A percentile compares a stretch with the other conserved stretches of the same genome.
Evolutionary conservation across 306 rosid genomes (phyloP).

Genomic region (Ceratonia siliqua): DNA sequence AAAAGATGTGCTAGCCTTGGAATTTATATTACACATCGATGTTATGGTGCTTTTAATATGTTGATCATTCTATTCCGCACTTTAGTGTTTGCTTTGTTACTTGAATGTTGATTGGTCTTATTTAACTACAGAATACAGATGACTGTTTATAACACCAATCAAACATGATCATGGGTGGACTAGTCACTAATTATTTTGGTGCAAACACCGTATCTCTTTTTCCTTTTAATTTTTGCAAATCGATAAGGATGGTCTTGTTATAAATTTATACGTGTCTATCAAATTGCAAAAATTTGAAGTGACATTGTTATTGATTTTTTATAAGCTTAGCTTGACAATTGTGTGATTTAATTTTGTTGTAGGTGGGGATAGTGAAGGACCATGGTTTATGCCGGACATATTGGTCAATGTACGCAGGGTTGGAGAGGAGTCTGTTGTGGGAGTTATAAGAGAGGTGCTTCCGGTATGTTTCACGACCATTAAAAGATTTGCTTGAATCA

Average conservation of each 20-base stretch:
- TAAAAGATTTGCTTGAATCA: not conserved
- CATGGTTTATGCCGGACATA: constrained; percentile 83
- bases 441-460: constrained; percentile 83
- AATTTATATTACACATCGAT: not conserved
- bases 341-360: constrained; percentile 35
- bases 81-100: constrained; percentile 4
- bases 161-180: not conserved
- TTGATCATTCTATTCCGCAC: not conserved
- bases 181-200: constrained; percentile 8
- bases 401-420: constrained; percentile 80
- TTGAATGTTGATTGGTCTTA: not conserved
- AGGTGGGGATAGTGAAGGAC: constrained; percentile 94
- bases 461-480: constrained; percentile 56
- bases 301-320: not conserved
- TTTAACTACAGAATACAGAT: not conserved
- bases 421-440: constrained; percentile 71
- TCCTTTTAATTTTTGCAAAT: constrained; percentile 5
- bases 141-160: not conserved
- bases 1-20: not conserved
- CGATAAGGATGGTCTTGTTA: not conserved
- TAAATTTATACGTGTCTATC: not conserved
- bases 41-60: not conserved
- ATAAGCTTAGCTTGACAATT: not conserved
- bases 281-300: constrained; percentile 6
- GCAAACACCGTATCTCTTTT: constrained; percentile 11